phyloP scores from a whole-genome alignment of 352 stramenopile species.

The Blastocystis sp. region DNA sequence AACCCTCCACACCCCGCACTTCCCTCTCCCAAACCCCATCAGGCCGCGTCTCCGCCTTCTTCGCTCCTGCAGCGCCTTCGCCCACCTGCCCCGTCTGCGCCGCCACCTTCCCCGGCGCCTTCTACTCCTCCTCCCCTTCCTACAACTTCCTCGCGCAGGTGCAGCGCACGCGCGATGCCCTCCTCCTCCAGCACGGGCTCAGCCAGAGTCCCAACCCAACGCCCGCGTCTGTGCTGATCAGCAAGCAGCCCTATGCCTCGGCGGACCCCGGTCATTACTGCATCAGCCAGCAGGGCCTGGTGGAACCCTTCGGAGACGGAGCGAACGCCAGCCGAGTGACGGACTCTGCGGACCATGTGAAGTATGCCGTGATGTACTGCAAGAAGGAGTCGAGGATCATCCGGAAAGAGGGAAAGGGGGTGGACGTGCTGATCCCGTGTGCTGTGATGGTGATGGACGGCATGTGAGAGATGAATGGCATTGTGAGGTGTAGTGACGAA shows the following conservation, averaged over 20 bases:
- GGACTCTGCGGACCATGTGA: background rate
- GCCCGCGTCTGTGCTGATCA: background rate
- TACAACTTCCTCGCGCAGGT: background rate
- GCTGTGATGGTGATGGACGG: background rate
- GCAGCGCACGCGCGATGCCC: too few relatives aligned
- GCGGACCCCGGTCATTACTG: background rate
- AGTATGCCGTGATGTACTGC: constrained; percentile 2
- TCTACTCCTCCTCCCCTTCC: background rate
- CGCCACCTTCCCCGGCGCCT: background rate
- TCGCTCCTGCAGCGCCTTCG: background rate
- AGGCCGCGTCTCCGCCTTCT: too few relatives aligned
- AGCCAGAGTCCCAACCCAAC: too few relatives aligned
- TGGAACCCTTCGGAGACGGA: background rate
- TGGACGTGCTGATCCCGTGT: background rate
- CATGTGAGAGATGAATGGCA: background rate
- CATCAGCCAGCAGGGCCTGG: background rate
- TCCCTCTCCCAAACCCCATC: background rate
- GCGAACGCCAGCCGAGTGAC: background rate
- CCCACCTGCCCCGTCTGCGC: background rate
- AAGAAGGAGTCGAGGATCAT: background rate
- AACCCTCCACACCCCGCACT: background rate
- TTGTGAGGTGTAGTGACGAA: background rate
- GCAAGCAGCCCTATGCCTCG: background rate
- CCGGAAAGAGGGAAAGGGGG: background rate
- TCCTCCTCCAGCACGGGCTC: background rate